Conservation (phyloP, 2,329 filamentous ascomycete species). For the Colletotrichum falcatum region DNA sequence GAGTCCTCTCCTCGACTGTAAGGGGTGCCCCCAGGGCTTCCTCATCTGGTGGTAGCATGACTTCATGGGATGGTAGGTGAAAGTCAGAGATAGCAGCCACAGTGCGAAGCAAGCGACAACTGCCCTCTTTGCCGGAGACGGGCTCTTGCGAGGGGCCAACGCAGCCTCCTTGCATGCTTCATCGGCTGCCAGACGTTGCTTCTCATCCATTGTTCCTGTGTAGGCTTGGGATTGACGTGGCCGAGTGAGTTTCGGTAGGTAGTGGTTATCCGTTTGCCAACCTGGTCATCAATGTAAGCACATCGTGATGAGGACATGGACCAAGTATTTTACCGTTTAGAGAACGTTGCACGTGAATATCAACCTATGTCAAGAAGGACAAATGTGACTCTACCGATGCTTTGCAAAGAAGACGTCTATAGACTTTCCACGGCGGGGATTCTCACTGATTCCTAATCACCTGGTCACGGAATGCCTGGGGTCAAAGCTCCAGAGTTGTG, state of each 20-base stretch:
- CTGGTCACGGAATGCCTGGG: constrained; percentile 25
- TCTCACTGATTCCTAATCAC: constrained; percentile 20
- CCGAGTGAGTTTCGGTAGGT: background rate
- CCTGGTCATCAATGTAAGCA: background rate
- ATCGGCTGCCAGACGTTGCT: constrained; percentile 8
- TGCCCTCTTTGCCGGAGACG: constrained; percentile 25
- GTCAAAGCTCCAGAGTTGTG: constrained; percentile 31
- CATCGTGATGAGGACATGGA: background rate
- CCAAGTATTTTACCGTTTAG: background rate
- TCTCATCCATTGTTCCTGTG: constrained; percentile 20
- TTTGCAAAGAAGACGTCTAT: background rate
- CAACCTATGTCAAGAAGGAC: background rate
- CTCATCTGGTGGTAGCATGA: constrained; percentile 35
- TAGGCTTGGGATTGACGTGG: background rate
- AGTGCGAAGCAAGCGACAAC: constrained; percentile 40
- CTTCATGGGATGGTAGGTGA: constrained; percentile 26
- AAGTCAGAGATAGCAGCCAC: constrained; percentile 25
- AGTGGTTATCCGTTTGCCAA: background rate
- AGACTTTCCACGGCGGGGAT: background rate
- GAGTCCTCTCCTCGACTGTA: constrained; percentile 59
- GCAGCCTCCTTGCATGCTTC: constrained; percentile 20
- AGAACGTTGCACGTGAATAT: background rate
- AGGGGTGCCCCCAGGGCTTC: constrained; percentile 45
- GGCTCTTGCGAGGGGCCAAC: constrained; percentile 2
- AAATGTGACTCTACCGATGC: background rate